Conservation (phyloP, 192 early-diverging fungal species). For the Coemansia brasiliensis region DNA sequence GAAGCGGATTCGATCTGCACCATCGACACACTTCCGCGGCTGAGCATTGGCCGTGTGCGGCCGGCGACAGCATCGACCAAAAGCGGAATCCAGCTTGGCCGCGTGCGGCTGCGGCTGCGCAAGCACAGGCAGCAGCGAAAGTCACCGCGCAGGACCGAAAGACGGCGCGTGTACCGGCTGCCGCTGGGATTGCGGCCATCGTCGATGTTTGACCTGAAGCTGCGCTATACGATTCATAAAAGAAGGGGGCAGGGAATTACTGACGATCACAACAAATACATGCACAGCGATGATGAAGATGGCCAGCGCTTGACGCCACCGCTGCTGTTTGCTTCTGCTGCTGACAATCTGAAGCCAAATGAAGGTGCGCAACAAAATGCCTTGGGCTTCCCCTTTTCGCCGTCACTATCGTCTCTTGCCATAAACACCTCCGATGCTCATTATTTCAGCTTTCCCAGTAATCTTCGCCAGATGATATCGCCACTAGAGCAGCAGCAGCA, state of each 20-base stretch:
- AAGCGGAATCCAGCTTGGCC: constrained; percentile 1
- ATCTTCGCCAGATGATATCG: constrained; percentile 15
- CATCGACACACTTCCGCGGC: constrained; percentile 32
- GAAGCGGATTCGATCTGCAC: constrained; percentile 46
- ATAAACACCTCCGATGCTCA: constrained; percentile 11
- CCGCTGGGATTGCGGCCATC: constrained; percentile 41
- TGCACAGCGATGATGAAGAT: background rate
- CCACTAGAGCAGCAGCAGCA: constrained; percentile 3
- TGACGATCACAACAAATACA: constrained; percentile 20
- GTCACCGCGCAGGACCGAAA: constrained; percentile 1
- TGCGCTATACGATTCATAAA: constrained; percentile 23
- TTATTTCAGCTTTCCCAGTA: constrained; percentile 18
- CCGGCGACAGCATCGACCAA: constrained; percentile 4
- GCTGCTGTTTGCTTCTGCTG: background rate
- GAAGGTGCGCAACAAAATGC: too few relatives aligned
- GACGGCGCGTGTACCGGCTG: constrained; percentile 20
- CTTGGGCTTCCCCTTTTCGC: constrained; percentile 40
- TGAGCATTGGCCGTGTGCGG: constrained; percentile 16
- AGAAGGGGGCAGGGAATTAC: background rate
- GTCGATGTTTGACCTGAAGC: constrained; percentile 45
- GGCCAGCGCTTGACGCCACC: constrained; percentile 3
- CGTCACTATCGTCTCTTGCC: constrained; percentile 36
- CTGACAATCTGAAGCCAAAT: background rate
- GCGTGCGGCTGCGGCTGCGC: constrained; percentile 9
- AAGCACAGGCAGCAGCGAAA: constrained; percentile 4